These are phyloP conservation scores for Vitis rotundifolia DNA, from an alignment of 164 flowering plant species.

Conservation along the genomic window DNA sequence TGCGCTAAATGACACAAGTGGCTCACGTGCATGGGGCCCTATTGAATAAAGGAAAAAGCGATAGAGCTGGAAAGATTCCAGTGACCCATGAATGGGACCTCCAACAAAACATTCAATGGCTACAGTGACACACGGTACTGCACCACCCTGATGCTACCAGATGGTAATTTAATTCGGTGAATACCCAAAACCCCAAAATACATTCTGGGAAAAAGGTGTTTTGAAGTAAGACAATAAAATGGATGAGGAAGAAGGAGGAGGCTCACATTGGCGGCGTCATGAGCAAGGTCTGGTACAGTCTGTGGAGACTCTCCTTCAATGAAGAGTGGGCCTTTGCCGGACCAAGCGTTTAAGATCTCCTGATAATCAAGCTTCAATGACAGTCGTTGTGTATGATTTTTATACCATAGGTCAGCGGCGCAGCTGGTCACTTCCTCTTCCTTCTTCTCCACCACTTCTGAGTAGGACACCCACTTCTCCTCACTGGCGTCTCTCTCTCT, in stretches of 20 bases:
- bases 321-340: conserved; percentile 64
- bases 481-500: conserved; percentile 35
- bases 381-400: conserved; percentile 14
- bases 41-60: neutral
- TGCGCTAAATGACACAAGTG: no score
- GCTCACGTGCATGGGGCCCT: no score
- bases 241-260: no score
- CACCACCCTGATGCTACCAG: no score
- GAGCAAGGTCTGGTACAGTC: conserved; percentile 63
- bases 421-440: conserved; percentile 28
- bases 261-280: conserved; percentile 28
- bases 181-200: no score
- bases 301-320: conserved; percentile 46
- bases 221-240: no score
- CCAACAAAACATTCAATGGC: no score
- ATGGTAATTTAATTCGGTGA: no score
- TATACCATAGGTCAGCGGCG: neutral
- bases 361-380: conserved; percentile 80
- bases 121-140: no score
- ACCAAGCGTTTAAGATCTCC: conserved; percentile 76
- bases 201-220: no score
- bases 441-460: conserved; percentile 48
- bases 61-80: neutral
- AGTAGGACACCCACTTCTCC: conserved; percentile 69
- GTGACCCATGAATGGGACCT: neutral